These are phyloP conservation scores for Zizania latifolia DNA, from an alignment of 176 grass and related monocot genomes.

Conservation along the genomic window DNA sequence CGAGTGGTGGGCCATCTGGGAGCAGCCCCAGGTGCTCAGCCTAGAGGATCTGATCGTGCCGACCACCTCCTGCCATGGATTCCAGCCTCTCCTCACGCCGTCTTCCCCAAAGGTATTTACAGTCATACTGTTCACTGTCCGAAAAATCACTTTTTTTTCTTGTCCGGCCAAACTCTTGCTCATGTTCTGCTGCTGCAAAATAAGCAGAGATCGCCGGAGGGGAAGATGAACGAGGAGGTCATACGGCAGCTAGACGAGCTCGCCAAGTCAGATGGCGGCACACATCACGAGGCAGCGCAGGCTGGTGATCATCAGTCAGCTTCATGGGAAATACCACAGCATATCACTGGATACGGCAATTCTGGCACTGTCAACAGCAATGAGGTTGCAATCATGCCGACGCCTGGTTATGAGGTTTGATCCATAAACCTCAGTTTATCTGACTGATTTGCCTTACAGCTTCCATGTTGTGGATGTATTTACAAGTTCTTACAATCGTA, in stretches of 20 bases:
- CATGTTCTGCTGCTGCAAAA: background rate
- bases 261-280: conserved; percentile 29
- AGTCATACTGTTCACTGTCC: background rate
- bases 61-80: conserved; percentile 74
- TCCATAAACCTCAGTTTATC: background rate
- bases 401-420: conserved; percentile 57
- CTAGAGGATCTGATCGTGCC: conserved; percentile 81
- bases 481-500: no score
- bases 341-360: conserved; percentile 35
- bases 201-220: conserved; percentile 42
- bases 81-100: conserved; percentile 63
- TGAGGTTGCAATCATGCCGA: conserved; percentile 38
- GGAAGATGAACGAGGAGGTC: conserved; percentile 53
- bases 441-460: background rate
- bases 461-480: background rate
- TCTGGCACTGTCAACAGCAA: conserved; percentile 24
- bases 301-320: conserved; percentile 31
- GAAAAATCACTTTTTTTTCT: background rate
- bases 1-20: conserved; percentile 47
- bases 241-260: conserved; percentile 62
- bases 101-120: conserved; percentile 55
- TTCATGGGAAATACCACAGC: conserved; percentile 25
- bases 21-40: conserved; percentile 66
- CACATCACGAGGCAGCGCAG: conserved; percentile 36
- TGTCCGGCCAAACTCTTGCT: background rate